Base-by-base conservation (phyloP, 352 stramenopile genomes). In the Globisporangium apiculatum region DNA sequence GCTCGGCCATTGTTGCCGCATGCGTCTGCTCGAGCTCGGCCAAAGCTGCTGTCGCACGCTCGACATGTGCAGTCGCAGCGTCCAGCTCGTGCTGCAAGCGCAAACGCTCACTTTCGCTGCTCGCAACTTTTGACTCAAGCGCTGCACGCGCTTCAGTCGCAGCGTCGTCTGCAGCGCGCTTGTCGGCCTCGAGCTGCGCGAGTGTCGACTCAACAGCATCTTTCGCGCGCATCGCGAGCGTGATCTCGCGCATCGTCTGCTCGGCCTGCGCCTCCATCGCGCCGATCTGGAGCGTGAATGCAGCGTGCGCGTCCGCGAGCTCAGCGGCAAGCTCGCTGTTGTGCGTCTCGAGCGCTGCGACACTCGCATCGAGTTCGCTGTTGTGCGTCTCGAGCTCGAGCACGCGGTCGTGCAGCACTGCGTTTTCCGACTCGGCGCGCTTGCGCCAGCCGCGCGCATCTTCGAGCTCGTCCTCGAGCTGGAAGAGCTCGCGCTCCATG, bases 341-440 rank as follows among this genome's bases (percentile, higher is more conserved):
- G 43, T 85, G 70, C 18, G 67, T 62, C 40, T 69, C 60, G n/a
- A 69, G 48, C 15, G 56, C 51, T 17, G 47, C 38, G 1, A 43
- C 40, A 11, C 58, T 65, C n/a, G 51, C 51, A 63, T 82, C 55
- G 14, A 83, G 56, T 18, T 59, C 48, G 15, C 67, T 46, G n/a
- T 77, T 71, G 0, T 60, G 68, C 36, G 56, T 53, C 51, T 79
- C 69, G 9, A 75, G 65, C 52, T 73, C 67, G 9, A 60, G n/a
- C 18, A 81, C 69, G 42, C 70, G 68, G 15, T 72, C 69, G 17
- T 71, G 61, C 15, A 83, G 57, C 15, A 51, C 51, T 8, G 64
- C 67, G 11, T 81, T 83, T 51, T 79, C 76, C 48, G 75, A 68
- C 50, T 80, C 72, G 6, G 77, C 62, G 55, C 76, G 71, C 50